Evolutionary conservation across 306 rosid species (phyloP), one percentile per base, ranked within the genome.

Genomic region (Hippophae tibetana): DNA sequence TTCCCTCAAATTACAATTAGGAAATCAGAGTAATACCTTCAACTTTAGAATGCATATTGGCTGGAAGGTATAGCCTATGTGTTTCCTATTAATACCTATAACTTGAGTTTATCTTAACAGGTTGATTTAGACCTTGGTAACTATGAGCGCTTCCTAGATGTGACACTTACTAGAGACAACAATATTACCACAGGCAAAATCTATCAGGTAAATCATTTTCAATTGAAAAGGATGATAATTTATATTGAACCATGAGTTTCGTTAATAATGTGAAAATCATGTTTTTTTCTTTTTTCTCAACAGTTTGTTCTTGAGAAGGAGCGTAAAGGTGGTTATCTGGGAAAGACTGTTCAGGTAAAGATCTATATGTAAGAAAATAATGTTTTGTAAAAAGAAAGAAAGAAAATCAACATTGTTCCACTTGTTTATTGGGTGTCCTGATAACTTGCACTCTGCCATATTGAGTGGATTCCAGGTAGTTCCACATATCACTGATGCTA

Each of bases 91-190:
- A 31, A 31, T 31, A 48, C 63, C 56, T 43, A 18, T 52, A 23
- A 50, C 40, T 62, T 64, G 10, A 46, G 7, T 75, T 76, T 71
- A 12, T 55, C 48, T 48, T 52, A 14, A 70, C 72, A 92, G 99
- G 99, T 92, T 69, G 99, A 92, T 79, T 81, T 92, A 83, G 99
- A 92, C 84, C 76, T 93, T 73, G 99, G 99, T 60, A 93, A 93
- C 73, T 93, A 93, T 65, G 96, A 93, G 75, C 84, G 99, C 14
- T 93, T 93, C 69, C 81, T 93, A 52, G 99, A 93, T 75, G 83
- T 93, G 18, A 88, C 90, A 23, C 86, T 93, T 54, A 93, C 99
- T 13, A 83, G 81, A 75, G 83, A 88, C 54, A 93, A 93, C 75
- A 93, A 93, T 71, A 93, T 93, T 62, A 93, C 99, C 42, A 86